Evolutionary conservation across 1,284 basidiomycete species (phyloP).

Genomic region (Kalmanozyma brasiliensis): DNA sequence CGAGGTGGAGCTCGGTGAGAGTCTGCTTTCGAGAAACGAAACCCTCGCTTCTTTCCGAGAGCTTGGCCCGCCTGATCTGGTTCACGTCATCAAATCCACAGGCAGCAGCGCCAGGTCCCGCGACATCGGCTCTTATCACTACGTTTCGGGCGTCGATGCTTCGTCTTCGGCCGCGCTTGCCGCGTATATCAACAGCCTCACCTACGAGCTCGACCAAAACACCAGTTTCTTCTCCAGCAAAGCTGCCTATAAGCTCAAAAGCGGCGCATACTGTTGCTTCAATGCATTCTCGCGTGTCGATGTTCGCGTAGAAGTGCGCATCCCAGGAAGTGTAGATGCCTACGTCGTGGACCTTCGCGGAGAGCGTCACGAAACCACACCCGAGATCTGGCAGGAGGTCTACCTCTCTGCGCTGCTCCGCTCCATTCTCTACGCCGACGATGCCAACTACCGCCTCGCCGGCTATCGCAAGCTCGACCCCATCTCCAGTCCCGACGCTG

Average conservation of each 20-base stretch:
- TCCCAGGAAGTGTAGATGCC: conserved; percentile 94
- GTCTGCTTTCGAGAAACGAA: conserved; percentile 88
- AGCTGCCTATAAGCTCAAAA: conserved; percentile 86
- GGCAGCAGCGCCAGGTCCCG: conserved; percentile 80
- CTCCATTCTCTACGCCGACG: conserved; percentile 93
- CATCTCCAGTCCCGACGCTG: conserved; percentile 87
- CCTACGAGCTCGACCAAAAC: conserved; percentile 91
- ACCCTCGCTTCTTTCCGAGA: conserved; percentile 92
- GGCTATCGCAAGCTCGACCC: conserved; percentile 96
- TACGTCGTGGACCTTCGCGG: conserved; percentile 94
- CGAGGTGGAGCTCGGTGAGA: conserved; percentile 90
- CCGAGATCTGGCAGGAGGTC: conserved; percentile 95
- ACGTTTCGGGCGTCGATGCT: conserved; percentile 91
- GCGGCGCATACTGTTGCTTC: conserved; percentile 96
- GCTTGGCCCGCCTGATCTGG: conserved; percentile 94
- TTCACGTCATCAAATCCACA: conserved; percentile 88
- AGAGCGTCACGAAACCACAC: conserved; percentile 89
- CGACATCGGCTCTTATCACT: conserved; percentile 71
- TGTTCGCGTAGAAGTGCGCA: conserved; percentile 96
- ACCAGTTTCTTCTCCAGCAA: conserved; percentile 85
- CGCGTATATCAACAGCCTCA: conserved; percentile 96
- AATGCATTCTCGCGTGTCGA: conserved; percentile 98
- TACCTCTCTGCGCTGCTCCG: conserved; percentile 92
- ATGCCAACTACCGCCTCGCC: conserved; percentile 88
- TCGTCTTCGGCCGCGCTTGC: conserved; percentile 96